Base-by-base conservation (phyloP, 352 stramenopile species). In the Pythium oligandrum region DNA sequence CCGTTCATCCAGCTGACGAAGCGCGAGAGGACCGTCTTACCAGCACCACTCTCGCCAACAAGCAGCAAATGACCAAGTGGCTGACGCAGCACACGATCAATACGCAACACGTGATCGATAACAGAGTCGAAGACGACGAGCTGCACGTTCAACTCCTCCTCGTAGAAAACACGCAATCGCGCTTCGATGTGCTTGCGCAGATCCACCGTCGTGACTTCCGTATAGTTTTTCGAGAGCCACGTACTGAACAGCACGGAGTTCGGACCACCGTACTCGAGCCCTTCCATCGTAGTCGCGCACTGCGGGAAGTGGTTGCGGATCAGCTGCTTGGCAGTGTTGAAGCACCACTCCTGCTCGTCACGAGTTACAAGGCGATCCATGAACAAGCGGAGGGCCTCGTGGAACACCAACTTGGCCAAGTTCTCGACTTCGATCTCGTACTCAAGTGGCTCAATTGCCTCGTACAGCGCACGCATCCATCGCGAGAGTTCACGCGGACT, bases 1-100 rank as follows among this genome's bases (percentile, higher is more conserved):
- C 97, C 98, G 57, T 99, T 99, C 96, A 99, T 99, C 98, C 98
- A 99, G 43, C 95, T 98, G 45, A 99, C 97, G 70, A 99, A 99
- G 42, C 97, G 96, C 26, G 94, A 98, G 3, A 99, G 73, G 36
- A 99, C 96, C 32, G 97, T 99, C 73, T 99, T 99, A 49, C 98
- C 98, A 9, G 96, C 96, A 30, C 97, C 98, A 44, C 90, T 98
- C 70, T 99, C 97, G 51, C 98, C 98, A 35, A 99, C 97, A 31
- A 99, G 72, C 10, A 99, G 75, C 52, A 99, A 71, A 66, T 99
- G 98, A 0, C 98, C 97, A 75, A 99, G 95, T 4, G 97, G 96
- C 66, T 99, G 97, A 34, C 96, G 83, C 44, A 99, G 78, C 10
- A 99, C 97, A 17, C 97, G 86, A 68, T 99, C 91, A 57, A 99